Evolutionary conservation across 2,329 filamentous ascomycete genomes (phyloP), one percentile per base, ranked within the genome.

Genomic region (Trichoderma sp.): DNA sequence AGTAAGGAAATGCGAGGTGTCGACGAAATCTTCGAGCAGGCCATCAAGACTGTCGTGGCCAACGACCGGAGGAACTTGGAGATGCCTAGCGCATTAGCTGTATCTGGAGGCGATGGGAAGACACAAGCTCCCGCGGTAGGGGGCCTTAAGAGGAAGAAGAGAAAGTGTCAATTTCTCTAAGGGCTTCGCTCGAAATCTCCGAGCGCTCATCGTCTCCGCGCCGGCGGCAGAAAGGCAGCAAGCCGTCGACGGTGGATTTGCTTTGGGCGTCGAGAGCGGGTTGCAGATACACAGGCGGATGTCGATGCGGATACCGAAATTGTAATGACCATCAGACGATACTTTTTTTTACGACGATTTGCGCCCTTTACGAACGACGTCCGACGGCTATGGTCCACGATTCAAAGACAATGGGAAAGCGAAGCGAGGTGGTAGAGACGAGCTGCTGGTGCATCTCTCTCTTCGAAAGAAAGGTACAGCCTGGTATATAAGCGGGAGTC

Each of bases 1-100:
- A 97, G 93, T 80, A 98, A 98, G 82, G 95, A 97, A 81, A 95
- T 97, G 90, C 89, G 86, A 64, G 95, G 95, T 67, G 94, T 99
- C 54, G 93, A 98, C 78, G 94, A 98, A 76, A 95, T 98, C 76
- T 99, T 99, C 80, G 91, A 96, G 79, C 86, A 89, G 70, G 95
- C 95, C 67, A 94, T 99, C 77, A 88, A 94, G 75, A 94, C 92
- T 61, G 93, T 95, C 35, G 92, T 99, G 32, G 89, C 90, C 72
- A 92, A 93, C 74, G 92, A 93, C 77, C 82, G 84, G 75, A 89
- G 89, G 77, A 89, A 87, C 74, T 79, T 85, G 70, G 86, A 88
- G 77, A 79, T 80, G 70, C 80, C 81, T 72, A 81, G 80, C 73
- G 78, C 77, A 68, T 76, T 77, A 57, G 75, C 76, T 29, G 78